These are phyloP conservation scores for Leccinum angustisporum DNA, from an alignment of 1,284 basidiomycete genomes.

Conservation along the genomic window DNA sequence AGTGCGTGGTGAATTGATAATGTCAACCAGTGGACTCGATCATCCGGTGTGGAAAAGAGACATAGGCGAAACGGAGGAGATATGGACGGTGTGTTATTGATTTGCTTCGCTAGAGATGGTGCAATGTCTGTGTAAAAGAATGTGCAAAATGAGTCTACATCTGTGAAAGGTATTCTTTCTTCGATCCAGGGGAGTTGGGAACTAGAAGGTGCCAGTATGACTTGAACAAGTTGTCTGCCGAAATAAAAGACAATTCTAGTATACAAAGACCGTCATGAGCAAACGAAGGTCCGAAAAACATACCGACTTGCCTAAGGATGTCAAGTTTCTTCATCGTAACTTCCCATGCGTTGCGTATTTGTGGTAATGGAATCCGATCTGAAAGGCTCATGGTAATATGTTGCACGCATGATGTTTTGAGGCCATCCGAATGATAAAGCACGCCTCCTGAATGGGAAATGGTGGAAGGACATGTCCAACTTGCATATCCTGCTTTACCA, in stretches of 20 bases:
- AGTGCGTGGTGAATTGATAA: slow-evolving; percentile 50
- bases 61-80: slow-evolving; percentile 39
- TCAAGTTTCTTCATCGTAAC: slow-evolving; percentile 35
- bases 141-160: slow-evolving; percentile 27
- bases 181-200: slow-evolving; percentile 33
- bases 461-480: slow-evolving; percentile 44
- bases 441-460: slow-evolving; percentile 51
- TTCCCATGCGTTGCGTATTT: slow-evolving; percentile 39
- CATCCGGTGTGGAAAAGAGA: slow-evolving; percentile 25
- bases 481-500: slow-evolving; percentile 24
- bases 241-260: slow-evolving; percentile 48
- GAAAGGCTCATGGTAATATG: slow-evolving; percentile 41
- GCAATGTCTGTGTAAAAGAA: slow-evolving; percentile 38
- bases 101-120: slow-evolving; percentile 31
- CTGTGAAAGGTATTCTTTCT: slow-evolving; percentile 10
- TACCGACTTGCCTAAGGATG: slow-evolving; percentile 40
- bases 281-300: slow-evolving; percentile 3
- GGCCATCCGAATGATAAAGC: slow-evolving; percentile 42
- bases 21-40: slow-evolving; percentile 26
- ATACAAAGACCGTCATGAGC: slow-evolving; percentile 1
- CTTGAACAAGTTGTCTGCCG: slow-evolving; percentile 41
- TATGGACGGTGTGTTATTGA: slow-evolving; percentile 38
- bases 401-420: slow-evolving; percentile 46
- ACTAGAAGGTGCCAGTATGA: slow-evolving; percentile 36
- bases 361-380: slow-evolving; percentile 21